Conservation (phyloP, 352 stramenopile genomes). For the Pythium monospermum region DNA sequence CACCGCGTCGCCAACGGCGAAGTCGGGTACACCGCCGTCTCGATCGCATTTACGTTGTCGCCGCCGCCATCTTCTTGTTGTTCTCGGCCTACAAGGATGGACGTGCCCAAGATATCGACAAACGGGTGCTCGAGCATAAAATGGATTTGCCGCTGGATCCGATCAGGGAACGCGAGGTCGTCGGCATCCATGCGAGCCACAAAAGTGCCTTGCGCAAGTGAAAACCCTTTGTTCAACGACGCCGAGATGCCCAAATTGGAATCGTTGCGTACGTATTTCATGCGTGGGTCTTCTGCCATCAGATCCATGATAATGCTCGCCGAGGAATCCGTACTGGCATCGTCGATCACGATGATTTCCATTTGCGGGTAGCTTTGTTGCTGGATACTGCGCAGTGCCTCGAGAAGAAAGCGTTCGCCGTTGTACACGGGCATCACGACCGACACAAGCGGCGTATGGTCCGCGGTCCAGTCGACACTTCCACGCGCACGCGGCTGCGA, state of each 20-base stretch:
- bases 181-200: conserved; percentile 86
- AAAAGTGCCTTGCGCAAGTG: conserved; percentile 36
- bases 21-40: conserved; percentile 42
- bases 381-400: conserved; percentile 41
- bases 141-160: conserved; percentile 50
- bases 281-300: conserved; percentile 27
- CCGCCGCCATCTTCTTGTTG: conserved; percentile 1
- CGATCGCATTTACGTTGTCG: conserved; percentile 4
- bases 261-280: conserved; percentile 40
- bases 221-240: conserved; percentile 70
- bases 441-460: conserved; percentile 35
- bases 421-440: conserved; percentile 79
- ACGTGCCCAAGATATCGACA: conserved; percentile 36
- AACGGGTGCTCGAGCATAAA: conserved; percentile 35
- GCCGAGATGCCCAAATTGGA: conserved; percentile 48
- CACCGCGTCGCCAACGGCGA: conserved; percentile 54
- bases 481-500: conserved; percentile 9
- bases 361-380: conserved; percentile 37
- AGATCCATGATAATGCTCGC: conserved; percentile 37
- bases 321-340: conserved; percentile 50
- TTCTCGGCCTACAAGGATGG: conserved; percentile 27
- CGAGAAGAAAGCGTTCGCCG: conserved; percentile 30
- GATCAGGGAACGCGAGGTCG: conserved; percentile 54
- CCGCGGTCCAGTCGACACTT: conserved; percentile 24
- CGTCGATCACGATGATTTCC: conserved; percentile 71